These are phyloP conservation scores for Fusarium sp. DNA, from an alignment of 2,329 filamentous ascomycete genomes.

Conservation along the genomic window DNA sequence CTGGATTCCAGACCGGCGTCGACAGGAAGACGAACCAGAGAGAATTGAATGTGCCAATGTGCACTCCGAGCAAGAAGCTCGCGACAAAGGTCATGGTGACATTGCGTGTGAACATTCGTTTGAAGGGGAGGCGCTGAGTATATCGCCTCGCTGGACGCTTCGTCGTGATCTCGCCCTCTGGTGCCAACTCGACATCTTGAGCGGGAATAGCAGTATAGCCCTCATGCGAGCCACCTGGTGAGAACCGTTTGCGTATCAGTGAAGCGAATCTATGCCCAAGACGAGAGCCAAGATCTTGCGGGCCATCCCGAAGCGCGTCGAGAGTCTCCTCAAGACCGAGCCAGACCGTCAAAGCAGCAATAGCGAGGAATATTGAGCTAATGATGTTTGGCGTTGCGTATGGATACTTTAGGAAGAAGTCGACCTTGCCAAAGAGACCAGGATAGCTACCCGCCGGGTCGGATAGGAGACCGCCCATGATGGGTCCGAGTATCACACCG, in stretches of 20 bases:
- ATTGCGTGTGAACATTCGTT: slow-evolving; percentile 67
- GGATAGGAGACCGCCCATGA: slow-evolving; percentile 76
- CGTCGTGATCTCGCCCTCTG: background rate
- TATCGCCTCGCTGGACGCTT: slow-evolving; percentile 50
- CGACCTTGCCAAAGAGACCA: slow-evolving; percentile 59
- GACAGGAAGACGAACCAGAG: slow-evolving; percentile 84
- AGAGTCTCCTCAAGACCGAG: slow-evolving; percentile 66
- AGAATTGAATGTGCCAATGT: slow-evolving; percentile 81
- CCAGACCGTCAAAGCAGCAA: slow-evolving; percentile 59
- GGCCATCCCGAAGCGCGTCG: slow-evolving; percentile 55
- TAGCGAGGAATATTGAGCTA: slow-evolving; percentile 60
- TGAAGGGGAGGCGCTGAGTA: slow-evolving; percentile 62
- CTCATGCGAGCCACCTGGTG: background rate
- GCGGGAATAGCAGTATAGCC: slow-evolving; percentile 42
- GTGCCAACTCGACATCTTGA: slow-evolving; percentile 37
- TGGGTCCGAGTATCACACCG: slow-evolving; percentile 78
- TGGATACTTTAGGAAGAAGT: slow-evolving; percentile 62
- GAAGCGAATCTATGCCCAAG: slow-evolving; percentile 52
- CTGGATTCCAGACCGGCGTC: slow-evolving; percentile 69
- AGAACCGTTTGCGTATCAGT: slow-evolving; percentile 43
- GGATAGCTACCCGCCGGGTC: slow-evolving; percentile 72
- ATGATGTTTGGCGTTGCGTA: slow-evolving; percentile 68
- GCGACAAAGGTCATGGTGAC: slow-evolving; percentile 68
- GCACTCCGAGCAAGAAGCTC: slow-evolving; percentile 77
- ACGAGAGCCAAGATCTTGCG: slow-evolving; percentile 57